These are phyloP conservation scores for Erysimum pusillum DNA, from an alignment of 441 rosid species.

Conservation along the genomic window DNA sequence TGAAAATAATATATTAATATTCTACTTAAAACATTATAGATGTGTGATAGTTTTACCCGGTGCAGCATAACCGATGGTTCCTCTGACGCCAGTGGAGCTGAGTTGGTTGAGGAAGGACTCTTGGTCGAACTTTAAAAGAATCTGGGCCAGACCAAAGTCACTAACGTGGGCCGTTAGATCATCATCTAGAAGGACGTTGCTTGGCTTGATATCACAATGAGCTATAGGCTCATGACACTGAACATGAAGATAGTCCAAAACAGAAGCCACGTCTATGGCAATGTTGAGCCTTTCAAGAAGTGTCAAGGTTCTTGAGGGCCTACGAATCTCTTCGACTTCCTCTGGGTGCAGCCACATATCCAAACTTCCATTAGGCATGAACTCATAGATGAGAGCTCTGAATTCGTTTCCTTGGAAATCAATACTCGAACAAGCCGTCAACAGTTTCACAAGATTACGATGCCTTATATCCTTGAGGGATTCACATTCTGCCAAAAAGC, in stretches of 20 bases:
- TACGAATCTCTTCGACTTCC: not conserved
- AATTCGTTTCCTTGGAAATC: too few relatives aligned
- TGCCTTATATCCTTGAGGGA: too few relatives aligned
- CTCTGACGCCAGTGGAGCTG: not conserved
- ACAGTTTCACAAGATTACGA: too few relatives aligned
- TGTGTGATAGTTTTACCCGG: constrained; percentile 27
- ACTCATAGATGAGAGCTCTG: too few relatives aligned
- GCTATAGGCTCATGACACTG: constrained; percentile 15
- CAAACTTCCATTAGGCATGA: too few relatives aligned
- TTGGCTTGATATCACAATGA: constrained; percentile 42
- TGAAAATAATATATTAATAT: not conserved
- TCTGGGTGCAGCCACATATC: too few relatives aligned
- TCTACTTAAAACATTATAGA: not conserved
- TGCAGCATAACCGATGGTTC: constrained; percentile 22
- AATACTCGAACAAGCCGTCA: too few relatives aligned
- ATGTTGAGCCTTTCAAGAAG: constrained; percentile 34
- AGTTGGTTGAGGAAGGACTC: constrained; percentile 6
- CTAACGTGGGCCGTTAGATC: constrained; percentile 34
- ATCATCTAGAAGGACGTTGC: constrained; percentile 30
- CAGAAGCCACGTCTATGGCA: constrained; percentile 37
- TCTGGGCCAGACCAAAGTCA: constrained; percentile 35
- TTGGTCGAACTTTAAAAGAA: constrained; percentile 15
- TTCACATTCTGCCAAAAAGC: too few relatives aligned
- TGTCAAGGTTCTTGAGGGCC: constrained; percentile 23
- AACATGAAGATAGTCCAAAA: constrained; percentile 37